Percentiles rank a stretch among this genome's conserved stretches.
phyloP scores from a whole-genome alignment of 2,329 filamentous ascomycete genomes.

The Fusarium clavum region DNA sequence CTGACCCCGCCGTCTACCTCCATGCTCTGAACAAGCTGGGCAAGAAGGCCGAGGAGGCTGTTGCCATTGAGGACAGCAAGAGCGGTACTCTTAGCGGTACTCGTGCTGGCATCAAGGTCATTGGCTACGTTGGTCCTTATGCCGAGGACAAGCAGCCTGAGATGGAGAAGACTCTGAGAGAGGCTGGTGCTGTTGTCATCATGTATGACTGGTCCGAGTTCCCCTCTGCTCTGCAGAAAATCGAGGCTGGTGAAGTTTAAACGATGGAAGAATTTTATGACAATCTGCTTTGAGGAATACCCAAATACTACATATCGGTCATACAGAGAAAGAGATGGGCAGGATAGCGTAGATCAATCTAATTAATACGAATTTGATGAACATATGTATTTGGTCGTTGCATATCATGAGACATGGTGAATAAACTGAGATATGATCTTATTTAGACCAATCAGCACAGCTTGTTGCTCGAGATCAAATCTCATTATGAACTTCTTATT shows the following conservation, averaged over 20 bases:
- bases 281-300: conserved; percentile 40
- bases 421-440: background rate
- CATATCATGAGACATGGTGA: background rate
- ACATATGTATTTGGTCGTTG: background rate
- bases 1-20: conserved; percentile 89
- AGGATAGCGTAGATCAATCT: conserved; percentile 21
- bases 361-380: conserved; percentile 24
- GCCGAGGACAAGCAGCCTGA: conserved; percentile 68
- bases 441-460: background rate
- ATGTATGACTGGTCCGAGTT: conserved; percentile 72
- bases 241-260: conserved; percentile 56
- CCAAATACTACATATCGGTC: conserved; percentile 19
- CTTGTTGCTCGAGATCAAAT: background rate
- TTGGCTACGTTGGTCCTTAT: conserved; percentile 89
- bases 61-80: conserved; percentile 91
- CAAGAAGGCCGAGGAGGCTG: conserved; percentile 75
- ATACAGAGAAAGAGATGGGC: conserved; percentile 21
- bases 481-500: background rate
- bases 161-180: conserved; percentile 71
- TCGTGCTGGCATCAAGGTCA: conserved; percentile 80
- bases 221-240: conserved; percentile 58
- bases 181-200: conserved; percentile 71
- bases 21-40: conserved; percentile 79
- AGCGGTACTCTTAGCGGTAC: conserved; percentile 80
- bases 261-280: conserved; percentile 9